Evolutionary conservation across 1,284 basidiomycete genomes (phyloP), one percentile per base, ranked within the genome.

Genomic region (Leccinum cinnamomeum): DNA sequence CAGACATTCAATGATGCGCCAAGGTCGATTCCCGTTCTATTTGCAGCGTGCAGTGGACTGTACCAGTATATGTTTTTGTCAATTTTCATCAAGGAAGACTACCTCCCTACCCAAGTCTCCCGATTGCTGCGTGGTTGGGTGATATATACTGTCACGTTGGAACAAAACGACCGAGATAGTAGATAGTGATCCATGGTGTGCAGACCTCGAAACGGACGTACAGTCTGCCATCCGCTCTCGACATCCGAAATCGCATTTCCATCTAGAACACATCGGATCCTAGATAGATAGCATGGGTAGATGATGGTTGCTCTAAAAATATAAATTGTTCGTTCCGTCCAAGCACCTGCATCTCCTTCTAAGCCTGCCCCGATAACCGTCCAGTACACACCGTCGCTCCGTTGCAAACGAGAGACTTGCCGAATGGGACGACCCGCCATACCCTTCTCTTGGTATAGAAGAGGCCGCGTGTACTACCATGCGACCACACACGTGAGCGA

Each of bases 381-480:
- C 72, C 41, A 63, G n/a, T 6, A 33, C 50, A 23, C 6, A 16
- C 12, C 25, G 2, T 4, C 25, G 23, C 1, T 5, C 7, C n/a
- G 3, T 12, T 20, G 7, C n/a, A 37, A 30, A 44, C 6, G 3
- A 41, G 1, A 25, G n/a, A 50, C 74, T 62, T 35, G 74, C 74
- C 74, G 81, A 65, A 91, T 89, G 54, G 91, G 89, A 35, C 91
- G 84, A 5, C 92, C 92, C 11, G 91, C 91, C 87, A 94, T 88
- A 3, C 90, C 91, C 64, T 81, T 86, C 72, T 86, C 86, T 74
- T 88, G 83, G 75, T 94, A 94, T 2, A 83, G 80, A 2, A 78
- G 79, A 20, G 83, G 73, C 60, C 85, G 75, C 14, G 82, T 85
- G 53, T 82, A 81, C 86, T 84, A 20, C 59, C 58, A 12, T 35